phyloP scores from a whole-genome alignment of 345 rosid species.

The Linum usitatissimum region DNA sequence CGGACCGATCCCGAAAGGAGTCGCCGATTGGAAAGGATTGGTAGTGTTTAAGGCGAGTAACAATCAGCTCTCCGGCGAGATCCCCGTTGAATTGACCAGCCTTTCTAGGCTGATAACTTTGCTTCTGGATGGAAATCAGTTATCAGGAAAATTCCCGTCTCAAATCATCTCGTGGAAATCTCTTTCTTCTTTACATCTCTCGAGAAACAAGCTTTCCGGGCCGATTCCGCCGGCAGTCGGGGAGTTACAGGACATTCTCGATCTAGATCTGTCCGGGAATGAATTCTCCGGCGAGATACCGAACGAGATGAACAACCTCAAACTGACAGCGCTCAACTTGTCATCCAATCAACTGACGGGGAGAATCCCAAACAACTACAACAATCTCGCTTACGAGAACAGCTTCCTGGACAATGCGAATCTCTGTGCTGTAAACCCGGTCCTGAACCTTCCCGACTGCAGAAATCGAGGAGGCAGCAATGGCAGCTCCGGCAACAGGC shows the following conservation, averaged over 20 bases:
- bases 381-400: slow-evolving; percentile 52
- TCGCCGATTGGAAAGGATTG: slow-evolving; percentile 47
- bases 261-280: slow-evolving; percentile 62
- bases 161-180: slow-evolving; percentile 55
- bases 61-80: slow-evolving; percentile 51
- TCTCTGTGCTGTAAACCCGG: slow-evolving; percentile 47
- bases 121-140: slow-evolving; percentile 43
- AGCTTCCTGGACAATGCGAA: slow-evolving; percentile 61
- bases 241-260: slow-evolving; percentile 35
- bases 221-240: slow-evolving; percentile 51
- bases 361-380: slow-evolving; percentile 36
- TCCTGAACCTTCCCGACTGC: slow-evolving; percentile 52
- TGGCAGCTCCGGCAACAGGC: slow-evolving; percentile 15
- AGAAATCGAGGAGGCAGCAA: slow-evolving; percentile 8
- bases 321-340: slow-evolving; percentile 37
- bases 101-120: slow-evolving; percentile 35
- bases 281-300: slow-evolving; percentile 63
- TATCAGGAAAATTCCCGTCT: slow-evolving; percentile 61
- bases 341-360: slow-evolving; percentile 69
- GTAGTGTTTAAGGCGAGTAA: slow-evolving; percentile 49
- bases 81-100: slow-evolving; percentile 49
- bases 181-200: slow-evolving; percentile 34
- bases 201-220: slow-evolving; percentile 62
- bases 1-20: slow-evolving; percentile 50
- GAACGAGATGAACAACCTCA: slow-evolving; percentile 37